Conservation (phyloP, 1,284 basidiomycete species). For the Athelia psychrophila region DNA sequence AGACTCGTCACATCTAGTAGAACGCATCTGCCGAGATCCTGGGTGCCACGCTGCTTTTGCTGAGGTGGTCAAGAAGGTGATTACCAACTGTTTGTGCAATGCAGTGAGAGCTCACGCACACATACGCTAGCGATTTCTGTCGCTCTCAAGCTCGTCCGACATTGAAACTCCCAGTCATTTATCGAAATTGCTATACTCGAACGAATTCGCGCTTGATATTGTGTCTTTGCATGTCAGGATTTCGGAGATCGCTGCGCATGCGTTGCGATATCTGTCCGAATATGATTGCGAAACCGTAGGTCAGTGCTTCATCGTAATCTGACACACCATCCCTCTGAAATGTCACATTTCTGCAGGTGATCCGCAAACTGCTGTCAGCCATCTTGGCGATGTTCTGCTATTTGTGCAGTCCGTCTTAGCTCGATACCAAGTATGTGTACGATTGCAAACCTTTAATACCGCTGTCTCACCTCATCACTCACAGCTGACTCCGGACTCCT, state of each 20-base stretch:
- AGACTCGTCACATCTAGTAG: constrained; percentile 49
- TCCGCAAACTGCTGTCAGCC: constrained; percentile 74
- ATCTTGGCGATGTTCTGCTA: constrained; percentile 71
- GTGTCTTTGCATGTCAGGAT: constrained; percentile 66
- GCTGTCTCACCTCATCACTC: constrained; percentile 29
- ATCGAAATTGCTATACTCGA: constrained; percentile 58
- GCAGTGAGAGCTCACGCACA: too few species aligned
- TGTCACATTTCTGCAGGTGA: constrained; percentile 49
- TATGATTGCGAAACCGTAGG: constrained; percentile 80
- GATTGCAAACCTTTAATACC: not conserved
- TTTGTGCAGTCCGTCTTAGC: constrained; percentile 63
- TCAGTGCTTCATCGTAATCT: constrained; percentile 29
- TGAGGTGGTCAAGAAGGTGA: constrained; percentile 55
- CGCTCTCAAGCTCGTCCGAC: constrained; percentile 48
- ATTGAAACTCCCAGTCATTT: constrained; percentile 65
- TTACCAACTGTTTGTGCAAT: constrained; percentile 1
- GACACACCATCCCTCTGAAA: not conserved
- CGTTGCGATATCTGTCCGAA: constrained; percentile 60
- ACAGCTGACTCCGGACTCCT: constrained; percentile 15
- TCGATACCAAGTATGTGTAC: constrained; percentile 55
- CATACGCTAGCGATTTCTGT: constrained; percentile 48
- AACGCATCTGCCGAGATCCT: constrained; percentile 58
- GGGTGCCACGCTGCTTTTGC: constrained; percentile 59
- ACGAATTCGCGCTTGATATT: constrained; percentile 61
- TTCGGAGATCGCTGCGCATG: constrained; percentile 57